Conservation (phyloP, 1,284 basidiomycete species). For the Cutaneotrichosporon curvatum region DNA sequence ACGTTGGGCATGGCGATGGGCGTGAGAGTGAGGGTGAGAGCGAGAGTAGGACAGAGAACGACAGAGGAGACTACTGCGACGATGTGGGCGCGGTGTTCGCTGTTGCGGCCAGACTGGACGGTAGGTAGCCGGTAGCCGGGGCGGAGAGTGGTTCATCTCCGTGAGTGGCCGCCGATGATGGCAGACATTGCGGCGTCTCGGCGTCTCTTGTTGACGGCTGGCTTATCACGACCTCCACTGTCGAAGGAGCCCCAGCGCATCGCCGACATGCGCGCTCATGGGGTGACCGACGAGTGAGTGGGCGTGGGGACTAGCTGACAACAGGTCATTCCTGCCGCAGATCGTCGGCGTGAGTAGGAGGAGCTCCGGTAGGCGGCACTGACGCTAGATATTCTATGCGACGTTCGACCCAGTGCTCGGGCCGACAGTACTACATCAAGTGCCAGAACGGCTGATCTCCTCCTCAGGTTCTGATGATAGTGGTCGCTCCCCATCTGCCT, state of each 20-base stretch:
- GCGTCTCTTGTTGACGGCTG: neutral
- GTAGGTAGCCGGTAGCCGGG: too few relatives aligned
- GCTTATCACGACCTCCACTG: neutral
- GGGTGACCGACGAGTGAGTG: slow-evolving; percentile 11
- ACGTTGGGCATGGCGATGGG: slow-evolving; percentile 1
- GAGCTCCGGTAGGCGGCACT: neutral
- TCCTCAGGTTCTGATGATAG: slow-evolving; percentile 17
- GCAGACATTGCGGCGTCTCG: too few relatives aligned
- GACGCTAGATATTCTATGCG: slow-evolving; percentile 44
- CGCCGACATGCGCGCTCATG: neutral
- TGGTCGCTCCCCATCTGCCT: slow-evolving; percentile 10
- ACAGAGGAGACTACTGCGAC: too few relatives aligned
- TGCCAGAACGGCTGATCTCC: slow-evolving; percentile 46
- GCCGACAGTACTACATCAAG: slow-evolving; percentile 43
- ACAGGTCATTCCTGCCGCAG: slow-evolving; percentile 45
- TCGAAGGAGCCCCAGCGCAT: too few relatives aligned
- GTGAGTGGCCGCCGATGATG: neutral
- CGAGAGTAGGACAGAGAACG: neutral
- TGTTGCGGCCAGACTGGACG: too few relatives aligned
- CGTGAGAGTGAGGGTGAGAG: neutral
- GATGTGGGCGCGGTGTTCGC: too few relatives aligned
- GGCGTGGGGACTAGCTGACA: slow-evolving; percentile 10
- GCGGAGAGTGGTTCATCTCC: too few relatives aligned
- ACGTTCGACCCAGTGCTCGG: slow-evolving; percentile 43
- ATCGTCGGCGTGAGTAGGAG: slow-evolving; percentile 40